A percentile compares a stretch with the other conserved stretches of the same genome.
Evolutionary conservation across 2,329 filamentous ascomycete genomes (phyloP).

Genomic region (Acephala macrosclerotiorum): DNA sequence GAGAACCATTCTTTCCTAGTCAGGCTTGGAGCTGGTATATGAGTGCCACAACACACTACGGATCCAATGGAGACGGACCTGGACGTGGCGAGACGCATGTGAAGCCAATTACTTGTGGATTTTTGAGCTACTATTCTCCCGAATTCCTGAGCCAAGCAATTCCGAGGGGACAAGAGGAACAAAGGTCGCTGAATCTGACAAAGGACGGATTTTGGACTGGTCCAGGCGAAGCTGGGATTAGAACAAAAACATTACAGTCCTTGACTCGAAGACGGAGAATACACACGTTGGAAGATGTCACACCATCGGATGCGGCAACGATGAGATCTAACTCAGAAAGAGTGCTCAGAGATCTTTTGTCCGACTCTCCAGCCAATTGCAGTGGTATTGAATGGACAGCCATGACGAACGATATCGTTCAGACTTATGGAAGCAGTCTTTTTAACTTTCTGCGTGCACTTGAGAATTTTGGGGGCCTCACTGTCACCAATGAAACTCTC

Average conservation of each 20-base stretch:
- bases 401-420: conserved; percentile 52
- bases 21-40: conserved; percentile 55
- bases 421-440: conserved; percentile 47
- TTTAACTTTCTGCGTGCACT: conserved; percentile 44
- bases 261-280: conserved; percentile 48
- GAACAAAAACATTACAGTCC: conserved; percentile 42
- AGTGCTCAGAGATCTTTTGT: conserved; percentile 40
- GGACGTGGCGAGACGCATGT: conserved; percentile 53
- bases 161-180: conserved; percentile 46
- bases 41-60: conserved; percentile 53
- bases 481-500: conserved; percentile 37
- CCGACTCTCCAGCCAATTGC: conserved; percentile 40
- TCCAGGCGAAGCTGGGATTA: conserved; percentile 34
- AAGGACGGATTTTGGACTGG: conserved; percentile 49
- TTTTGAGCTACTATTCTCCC: conserved; percentile 55
- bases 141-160: conserved; percentile 43
- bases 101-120: conserved; percentile 49
- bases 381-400: conserved; percentile 54
- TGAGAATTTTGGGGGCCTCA: conserved; percentile 29
- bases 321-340: conserved; percentile 46
- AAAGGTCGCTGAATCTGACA: conserved; percentile 50
- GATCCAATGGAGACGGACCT: conserved; percentile 47
- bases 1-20: conserved; percentile 50
- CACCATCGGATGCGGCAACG: conserved; percentile 42
- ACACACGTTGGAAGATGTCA: conserved; percentile 47